Percentiles rank a stretch among this genome's conserved stretches.
Conservation (phyloP, 2,329 filamentous ascomycete genomes). For the Akanthomyces muscarius region DNA sequence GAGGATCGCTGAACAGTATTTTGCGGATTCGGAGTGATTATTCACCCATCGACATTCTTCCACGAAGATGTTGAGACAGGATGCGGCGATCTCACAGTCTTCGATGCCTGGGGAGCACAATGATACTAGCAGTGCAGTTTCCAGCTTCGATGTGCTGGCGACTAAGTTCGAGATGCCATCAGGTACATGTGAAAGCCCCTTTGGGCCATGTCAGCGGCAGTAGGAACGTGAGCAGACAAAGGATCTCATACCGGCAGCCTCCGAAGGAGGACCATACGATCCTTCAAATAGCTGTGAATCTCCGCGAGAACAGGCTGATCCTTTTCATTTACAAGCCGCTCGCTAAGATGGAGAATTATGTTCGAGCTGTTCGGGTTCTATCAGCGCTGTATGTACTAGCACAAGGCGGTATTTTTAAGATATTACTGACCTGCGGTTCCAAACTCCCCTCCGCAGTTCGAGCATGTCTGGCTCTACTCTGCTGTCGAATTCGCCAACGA, state of each 20-base stretch:
- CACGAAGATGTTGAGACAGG: constrained; percentile 58
- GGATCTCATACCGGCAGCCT: constrained; percentile 42
- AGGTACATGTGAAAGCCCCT: constrained; percentile 53
- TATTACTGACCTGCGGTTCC: constrained; percentile 47
- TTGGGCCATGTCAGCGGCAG: constrained; percentile 26
- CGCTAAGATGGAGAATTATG: constrained; percentile 46
- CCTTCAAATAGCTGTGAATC: constrained; percentile 54
- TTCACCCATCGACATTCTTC: constrained; percentile 57
- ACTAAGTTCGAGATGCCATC: constrained; percentile 53
- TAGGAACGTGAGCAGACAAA: neutral
- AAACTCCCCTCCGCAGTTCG: constrained; percentile 41
- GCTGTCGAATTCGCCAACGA: constrained; percentile 26
- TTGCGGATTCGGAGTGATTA: constrained; percentile 45
- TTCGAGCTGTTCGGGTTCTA: constrained; percentile 25
- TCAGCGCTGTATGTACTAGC: constrained; percentile 6
- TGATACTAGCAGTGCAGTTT: constrained; percentile 59
- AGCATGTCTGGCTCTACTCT: constrained; percentile 25
- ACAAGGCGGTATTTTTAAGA: neutral
- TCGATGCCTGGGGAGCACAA: constrained; percentile 64
- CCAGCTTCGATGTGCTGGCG: constrained; percentile 51
- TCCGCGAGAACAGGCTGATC: constrained; percentile 42
- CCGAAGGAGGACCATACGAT: constrained; percentile 49
- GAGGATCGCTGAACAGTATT: constrained; percentile 49
- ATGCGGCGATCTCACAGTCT: constrained; percentile 60
- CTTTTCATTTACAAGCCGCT: constrained; percentile 41